Percentiles rank a stretch among this genome's conserved stretches.
Evolutionary conservation across 208 protist species (phyloP).

Genomic region (Entamoeba invadens): DNA sequence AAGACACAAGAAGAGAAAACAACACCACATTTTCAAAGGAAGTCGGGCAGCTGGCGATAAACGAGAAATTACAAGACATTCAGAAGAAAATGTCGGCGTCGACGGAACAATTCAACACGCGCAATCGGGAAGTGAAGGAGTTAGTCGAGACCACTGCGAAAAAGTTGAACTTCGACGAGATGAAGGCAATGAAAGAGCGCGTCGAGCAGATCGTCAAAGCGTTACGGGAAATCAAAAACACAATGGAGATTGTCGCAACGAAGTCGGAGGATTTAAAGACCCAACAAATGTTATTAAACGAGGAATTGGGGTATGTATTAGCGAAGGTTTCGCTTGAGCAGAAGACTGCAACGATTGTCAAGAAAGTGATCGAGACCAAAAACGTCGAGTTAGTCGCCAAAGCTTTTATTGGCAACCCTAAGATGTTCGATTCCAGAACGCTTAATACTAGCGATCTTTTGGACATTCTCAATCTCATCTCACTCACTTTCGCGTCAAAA

Average conservation of each 20-base stretch:
- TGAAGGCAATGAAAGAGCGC: background rate
- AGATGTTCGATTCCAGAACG: too few relatives aligned
- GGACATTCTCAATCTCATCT: too few relatives aligned
- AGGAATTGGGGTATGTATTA: background rate
- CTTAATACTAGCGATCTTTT: too few relatives aligned
- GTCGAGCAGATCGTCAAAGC: background rate
- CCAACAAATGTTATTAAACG: background rate
- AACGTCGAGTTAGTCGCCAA: too few relatives aligned
- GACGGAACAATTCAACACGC: background rate
- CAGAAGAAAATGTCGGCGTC: background rate
- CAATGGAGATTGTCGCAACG: background rate
- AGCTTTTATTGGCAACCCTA: too few relatives aligned
- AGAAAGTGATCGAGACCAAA: too few relatives aligned
- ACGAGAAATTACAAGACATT: background rate
- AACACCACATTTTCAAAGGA: background rate
- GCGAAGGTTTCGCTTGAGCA: background rate
- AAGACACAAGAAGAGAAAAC: background rate
- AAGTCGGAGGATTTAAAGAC: background rate
- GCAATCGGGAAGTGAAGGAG: background rate
- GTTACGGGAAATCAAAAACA: background rate
- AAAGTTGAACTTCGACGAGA: background rate
- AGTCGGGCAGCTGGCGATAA: background rate
- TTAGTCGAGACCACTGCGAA: background rate
- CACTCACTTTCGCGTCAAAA: too few relatives aligned
- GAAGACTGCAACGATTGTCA: too few relatives aligned